These are phyloP conservation scores for Nicotiana paniculata DNA, from an alignment of 257 asterid species.

Conservation along the genomic window DNA sequence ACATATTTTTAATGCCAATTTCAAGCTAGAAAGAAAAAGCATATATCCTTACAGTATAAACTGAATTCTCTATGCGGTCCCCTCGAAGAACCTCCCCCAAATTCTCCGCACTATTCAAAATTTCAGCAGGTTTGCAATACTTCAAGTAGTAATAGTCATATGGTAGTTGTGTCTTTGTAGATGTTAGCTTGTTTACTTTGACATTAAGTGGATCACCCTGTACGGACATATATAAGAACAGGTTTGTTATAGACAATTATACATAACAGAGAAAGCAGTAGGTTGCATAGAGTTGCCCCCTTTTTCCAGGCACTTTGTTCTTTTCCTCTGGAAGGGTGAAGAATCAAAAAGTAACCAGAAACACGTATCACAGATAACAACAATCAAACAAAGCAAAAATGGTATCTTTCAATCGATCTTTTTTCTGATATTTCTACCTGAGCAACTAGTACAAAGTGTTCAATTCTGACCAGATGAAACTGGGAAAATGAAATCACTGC, in stretches of 20 bases:
- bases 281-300: neutral
- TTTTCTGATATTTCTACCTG: neutral
- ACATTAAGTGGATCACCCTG: constrained; percentile 78
- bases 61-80: constrained; percentile 83
- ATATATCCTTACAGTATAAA: constrained; percentile 49
- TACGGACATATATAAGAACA: constrained; percentile 7
- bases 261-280: neutral
- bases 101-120: constrained; percentile 64
- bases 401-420: neutral
- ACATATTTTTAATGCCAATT: neutral
- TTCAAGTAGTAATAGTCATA: constrained; percentile 75
- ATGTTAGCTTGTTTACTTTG: constrained; percentile 86
- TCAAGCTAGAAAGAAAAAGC: neutral
- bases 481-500: neutral
- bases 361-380: neutral
- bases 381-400: neutral
- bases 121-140: constrained; percentile 67
- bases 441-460: neutral
- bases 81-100: constrained; percentile 95
- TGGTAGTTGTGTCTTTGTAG: constrained; percentile 92
- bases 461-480: neutral
- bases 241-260: neutral
- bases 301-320: neutral
- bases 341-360: neutral
- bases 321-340: neutral